Conservation (phyloP, 306 rosid genomes). For the Hippophae rhamnoides region DNA sequence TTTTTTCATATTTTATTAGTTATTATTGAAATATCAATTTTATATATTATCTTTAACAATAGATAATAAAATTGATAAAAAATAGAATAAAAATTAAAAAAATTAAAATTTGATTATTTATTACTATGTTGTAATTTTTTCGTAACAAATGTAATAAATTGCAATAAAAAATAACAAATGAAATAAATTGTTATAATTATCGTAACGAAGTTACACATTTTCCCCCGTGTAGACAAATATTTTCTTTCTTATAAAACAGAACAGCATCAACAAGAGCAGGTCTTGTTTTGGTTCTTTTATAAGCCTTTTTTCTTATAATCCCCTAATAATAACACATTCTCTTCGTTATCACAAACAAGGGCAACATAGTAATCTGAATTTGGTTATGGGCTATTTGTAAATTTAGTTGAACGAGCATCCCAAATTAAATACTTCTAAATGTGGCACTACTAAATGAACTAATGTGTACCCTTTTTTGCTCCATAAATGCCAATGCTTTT, state of each 20-base stretch:
- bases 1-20: no score
- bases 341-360: conserved; percentile 44
- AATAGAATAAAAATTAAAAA: no score
- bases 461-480: conserved; percentile 72
- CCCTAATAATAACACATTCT: conserved; percentile 65
- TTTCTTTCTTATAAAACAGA: conserved; percentile 51
- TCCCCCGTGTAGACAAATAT: no score
- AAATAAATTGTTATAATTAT: no score
- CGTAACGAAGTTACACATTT: no score
- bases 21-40: no score
- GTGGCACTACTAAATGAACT: conserved; percentile 24
- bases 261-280: conserved; percentile 40
- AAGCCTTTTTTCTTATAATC: conserved; percentile 72
- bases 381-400: conserved; percentile 54
- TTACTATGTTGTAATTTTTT: no score
- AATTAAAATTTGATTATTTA: no score
- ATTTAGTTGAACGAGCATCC: conserved; percentile 71
- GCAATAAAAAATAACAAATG: no score
- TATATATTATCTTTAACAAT: no score
- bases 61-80: no score
- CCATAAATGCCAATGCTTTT: conserved; percentile 85
- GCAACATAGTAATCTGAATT: conserved; percentile 59
- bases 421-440: conserved; percentile 60
- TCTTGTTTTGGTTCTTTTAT: conserved; percentile 68
- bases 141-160: no score